Conservation (phyloP, 2,329 filamentous ascomycete species). For the Colletotrichum cordylinicola region DNA sequence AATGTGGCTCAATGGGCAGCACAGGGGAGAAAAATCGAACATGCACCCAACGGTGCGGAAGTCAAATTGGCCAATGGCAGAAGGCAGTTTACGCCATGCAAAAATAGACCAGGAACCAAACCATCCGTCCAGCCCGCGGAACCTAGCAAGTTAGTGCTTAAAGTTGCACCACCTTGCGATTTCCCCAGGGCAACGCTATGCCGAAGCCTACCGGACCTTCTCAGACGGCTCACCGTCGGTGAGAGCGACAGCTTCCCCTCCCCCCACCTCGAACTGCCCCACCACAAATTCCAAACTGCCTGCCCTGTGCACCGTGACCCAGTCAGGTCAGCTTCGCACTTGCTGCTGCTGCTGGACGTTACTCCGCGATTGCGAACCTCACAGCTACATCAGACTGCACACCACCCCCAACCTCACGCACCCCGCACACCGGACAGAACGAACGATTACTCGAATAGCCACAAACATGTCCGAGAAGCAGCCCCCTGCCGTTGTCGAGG, state of each 20-base stretch:
- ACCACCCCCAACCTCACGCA: background rate
- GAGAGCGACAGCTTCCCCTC: background rate
- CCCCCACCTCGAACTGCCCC: constrained; percentile 11
- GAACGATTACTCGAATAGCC: background rate
- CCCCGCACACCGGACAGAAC: background rate
- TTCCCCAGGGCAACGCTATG: background rate
- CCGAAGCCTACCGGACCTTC: constrained; percentile 17
- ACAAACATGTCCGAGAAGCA: constrained; percentile 65
- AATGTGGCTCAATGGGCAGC: constrained; percentile 14
- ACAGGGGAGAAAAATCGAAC: constrained; percentile 3
- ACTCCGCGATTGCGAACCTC: background rate
- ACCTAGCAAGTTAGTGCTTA: background rate
- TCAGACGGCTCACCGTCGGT: constrained; percentile 12
- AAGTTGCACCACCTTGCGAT: background rate
- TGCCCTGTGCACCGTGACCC: background rate
- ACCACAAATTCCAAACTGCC: constrained; percentile 11
- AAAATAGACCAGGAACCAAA: constrained; percentile 15
- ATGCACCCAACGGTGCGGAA: background rate
- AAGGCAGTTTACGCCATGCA: background rate
- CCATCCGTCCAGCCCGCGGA: background rate
- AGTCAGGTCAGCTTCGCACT: background rate
- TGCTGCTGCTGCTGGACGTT: background rate
- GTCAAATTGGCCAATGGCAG: constrained; percentile 4
- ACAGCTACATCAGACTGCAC: background rate
- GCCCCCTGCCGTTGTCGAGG: constrained; percentile 64